Evolutionary conservation across 495 filamentous ascomycete genomes (phyloP).

Genomic region (Xanthoparmelia taractica): DNA sequence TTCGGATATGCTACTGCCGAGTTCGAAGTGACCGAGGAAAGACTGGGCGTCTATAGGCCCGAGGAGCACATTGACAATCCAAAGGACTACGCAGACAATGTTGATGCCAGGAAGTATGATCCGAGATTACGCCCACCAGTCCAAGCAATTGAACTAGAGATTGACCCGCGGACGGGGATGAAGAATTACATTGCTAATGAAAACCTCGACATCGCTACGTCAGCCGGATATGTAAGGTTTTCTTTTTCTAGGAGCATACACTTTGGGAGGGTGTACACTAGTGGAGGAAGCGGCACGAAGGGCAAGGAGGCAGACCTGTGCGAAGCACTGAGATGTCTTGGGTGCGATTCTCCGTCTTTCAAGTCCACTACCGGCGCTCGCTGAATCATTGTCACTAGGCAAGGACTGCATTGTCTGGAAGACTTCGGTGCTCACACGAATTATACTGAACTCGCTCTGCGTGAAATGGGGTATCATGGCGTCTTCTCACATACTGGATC

Average conservation of each 20-base stretch:
- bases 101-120: conserved; percentile 80
- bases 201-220: conserved; percentile 73
- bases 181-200: conserved; percentile 99
- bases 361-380: not conserved
- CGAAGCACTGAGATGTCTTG: conserved; percentile 81
- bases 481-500: conserved; percentile 85
- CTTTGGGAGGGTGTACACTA: conserved; percentile 77
- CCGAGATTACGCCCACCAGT: conserved; percentile 74
- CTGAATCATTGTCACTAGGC: conserved; percentile 27
- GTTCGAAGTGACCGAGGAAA: conserved; percentile 89
- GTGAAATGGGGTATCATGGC: conserved; percentile 71
- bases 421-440: conserved; percentile 96
- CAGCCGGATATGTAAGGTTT: conserved; percentile 78
- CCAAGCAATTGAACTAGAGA: conserved; percentile 62
- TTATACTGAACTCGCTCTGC: conserved; percentile 79
- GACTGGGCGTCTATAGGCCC: conserved; percentile 71
- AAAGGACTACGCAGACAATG: conserved; percentile 81
- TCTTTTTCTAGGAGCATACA: conserved; percentile 81
- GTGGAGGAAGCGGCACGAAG: conserved; percentile 50
- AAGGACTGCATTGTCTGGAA: conserved; percentile 87
- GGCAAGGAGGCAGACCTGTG: conserved; percentile 80
- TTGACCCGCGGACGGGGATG: conserved; percentile 84
- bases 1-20: conserved; percentile 96
- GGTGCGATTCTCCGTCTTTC: conserved; percentile 27
- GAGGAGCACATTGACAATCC: conserved; percentile 94